Evolutionary conservation across 108 stramenopile genomes (phyloP).

Genomic region (Mediolabrus comicus): DNA sequence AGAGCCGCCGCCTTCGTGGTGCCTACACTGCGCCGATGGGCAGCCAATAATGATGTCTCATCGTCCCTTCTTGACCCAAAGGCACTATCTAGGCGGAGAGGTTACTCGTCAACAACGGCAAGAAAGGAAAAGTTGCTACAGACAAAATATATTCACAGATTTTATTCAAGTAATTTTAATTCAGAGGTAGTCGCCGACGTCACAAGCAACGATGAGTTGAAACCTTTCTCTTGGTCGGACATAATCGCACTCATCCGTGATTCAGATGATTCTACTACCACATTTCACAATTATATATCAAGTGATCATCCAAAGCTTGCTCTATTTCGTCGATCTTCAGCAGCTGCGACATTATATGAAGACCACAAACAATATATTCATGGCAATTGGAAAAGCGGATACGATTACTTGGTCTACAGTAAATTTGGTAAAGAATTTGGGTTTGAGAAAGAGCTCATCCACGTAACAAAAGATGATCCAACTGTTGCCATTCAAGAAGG

Average conservation of each 20-base stretch:
- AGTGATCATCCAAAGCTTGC: slow-evolving; percentile 42
- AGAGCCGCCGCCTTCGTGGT: too few species aligned
- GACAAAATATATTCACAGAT: too few species aligned
- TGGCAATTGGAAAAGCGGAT: slow-evolving; percentile 31
- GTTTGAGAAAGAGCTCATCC: slow-evolving; percentile 15
- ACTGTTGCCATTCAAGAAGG: not conserved
- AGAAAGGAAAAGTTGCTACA: too few species aligned
- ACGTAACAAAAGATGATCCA: slow-evolving; percentile 5
- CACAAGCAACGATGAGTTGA: not conserved
- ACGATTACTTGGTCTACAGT: slow-evolving; percentile 36
- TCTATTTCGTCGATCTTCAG: slow-evolving; percentile 22
- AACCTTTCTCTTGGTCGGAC: slow-evolving; percentile 35
- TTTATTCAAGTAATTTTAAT: too few species aligned
- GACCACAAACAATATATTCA: slow-evolving; percentile 25
- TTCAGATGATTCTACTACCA: not conserved
- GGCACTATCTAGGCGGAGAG: too few species aligned
- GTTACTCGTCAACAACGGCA: too few species aligned
- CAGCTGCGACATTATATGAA: slow-evolving; percentile 16
- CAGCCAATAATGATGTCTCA: too few species aligned
- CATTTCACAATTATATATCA: slow-evolving; percentile 16
- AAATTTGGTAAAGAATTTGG: slow-evolving; percentile 44
- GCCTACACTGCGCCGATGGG: too few species aligned
- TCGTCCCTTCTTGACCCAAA: too few species aligned
- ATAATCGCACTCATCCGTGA: slow-evolving; percentile 26
- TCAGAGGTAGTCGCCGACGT: not conserved